phyloP scores from a whole-genome alignment of 371 early-diverging fungal species.

The Coemansia sp. region DNA sequence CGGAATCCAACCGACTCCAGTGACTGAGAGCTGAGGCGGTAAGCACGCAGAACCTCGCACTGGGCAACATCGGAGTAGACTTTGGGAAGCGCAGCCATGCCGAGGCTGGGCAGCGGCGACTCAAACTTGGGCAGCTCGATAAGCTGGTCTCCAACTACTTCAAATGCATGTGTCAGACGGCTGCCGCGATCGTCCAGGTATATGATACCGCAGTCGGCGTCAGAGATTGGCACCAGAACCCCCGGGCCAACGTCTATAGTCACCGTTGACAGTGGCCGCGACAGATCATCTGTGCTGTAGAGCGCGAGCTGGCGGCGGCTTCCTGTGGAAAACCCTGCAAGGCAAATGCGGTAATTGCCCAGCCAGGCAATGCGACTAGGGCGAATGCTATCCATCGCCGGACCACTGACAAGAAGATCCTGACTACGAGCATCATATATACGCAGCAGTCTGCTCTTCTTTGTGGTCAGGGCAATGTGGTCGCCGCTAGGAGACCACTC shows the following conservation, averaged over 20 bases:
- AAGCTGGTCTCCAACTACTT: constrained; percentile 39
- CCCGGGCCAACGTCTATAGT: constrained; percentile 74
- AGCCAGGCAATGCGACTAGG: constrained; percentile 73
- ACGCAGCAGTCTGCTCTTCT: constrained; percentile 65
- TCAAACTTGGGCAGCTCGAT: constrained; percentile 63
- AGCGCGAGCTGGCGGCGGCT: constrained; percentile 69
- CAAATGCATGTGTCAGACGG: constrained; percentile 53
- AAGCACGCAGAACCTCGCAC: constrained; percentile 68
- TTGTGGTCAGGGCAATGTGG: constrained; percentile 59
- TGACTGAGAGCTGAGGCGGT: constrained; percentile 62
- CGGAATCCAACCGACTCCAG: constrained; percentile 71
- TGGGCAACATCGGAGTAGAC: constrained; percentile 59
- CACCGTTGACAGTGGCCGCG: constrained; percentile 50
- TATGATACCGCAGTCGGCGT: constrained; percentile 64
- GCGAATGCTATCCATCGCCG: constrained; percentile 68
- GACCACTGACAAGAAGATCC: constrained; percentile 56
- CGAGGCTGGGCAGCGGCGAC: constrained; percentile 62
- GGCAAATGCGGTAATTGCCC: constrained; percentile 56
- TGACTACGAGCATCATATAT: constrained; percentile 65
- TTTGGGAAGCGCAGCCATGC: constrained; percentile 68
- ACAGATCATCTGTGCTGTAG: constrained; percentile 52
- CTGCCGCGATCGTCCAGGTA: constrained; percentile 64
- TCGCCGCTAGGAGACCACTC: constrained; percentile 68
- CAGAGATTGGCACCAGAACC: constrained; percentile 65
- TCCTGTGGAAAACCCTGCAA: constrained; percentile 70